Evolutionary conservation across 106 monocot species (phyloP).

Genomic region (Hemerocallis citrina): DNA sequence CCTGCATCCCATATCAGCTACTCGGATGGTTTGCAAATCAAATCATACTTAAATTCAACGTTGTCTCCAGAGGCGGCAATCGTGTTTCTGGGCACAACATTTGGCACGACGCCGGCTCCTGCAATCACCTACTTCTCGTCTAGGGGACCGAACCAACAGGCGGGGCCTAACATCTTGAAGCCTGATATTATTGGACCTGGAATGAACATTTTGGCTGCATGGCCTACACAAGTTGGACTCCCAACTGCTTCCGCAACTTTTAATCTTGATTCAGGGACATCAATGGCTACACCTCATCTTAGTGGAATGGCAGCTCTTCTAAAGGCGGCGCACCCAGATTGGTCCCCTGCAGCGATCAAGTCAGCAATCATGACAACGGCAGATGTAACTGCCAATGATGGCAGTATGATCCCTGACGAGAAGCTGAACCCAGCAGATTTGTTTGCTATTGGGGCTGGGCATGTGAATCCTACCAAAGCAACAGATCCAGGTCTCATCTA

Average conservation of each 20-base stretch:
- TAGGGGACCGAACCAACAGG: slow-evolving; percentile 4
- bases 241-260: not conserved
- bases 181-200: slow-evolving; percentile 32
- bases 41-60: slow-evolving; percentile 9
- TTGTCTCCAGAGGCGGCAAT: slow-evolving; percentile 17
- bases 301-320: slow-evolving; percentile 8
- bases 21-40: slow-evolving; percentile 10
- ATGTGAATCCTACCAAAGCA: slow-evolving; percentile 5
- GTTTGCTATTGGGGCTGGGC: not conserved
- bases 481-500: slow-evolving; percentile 2
- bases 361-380: slow-evolving; percentile 9
- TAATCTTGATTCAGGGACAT: slow-evolving; percentile 3
- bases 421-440: not conserved
- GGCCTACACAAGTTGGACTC: not conserved
- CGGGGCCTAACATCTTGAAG: slow-evolving; percentile 19
- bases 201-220: slow-evolving; percentile 17
- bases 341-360: slow-evolving; percentile 5
- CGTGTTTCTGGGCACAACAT: slow-evolving; percentile 20
- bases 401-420: not conserved
- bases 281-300: slow-evolving; percentile 7
- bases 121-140: slow-evolving; percentile 8
- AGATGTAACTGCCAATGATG: not conserved
- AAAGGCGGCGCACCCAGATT: not conserved
- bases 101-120: not conserved
- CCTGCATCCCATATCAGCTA: slow-evolving; percentile 18